Percentiles rank a stretch among this genome's conserved stretches.
phyloP scores from a whole-genome alignment of 2,329 filamentous ascomycete species.

The Metarhizium sp. region DNA sequence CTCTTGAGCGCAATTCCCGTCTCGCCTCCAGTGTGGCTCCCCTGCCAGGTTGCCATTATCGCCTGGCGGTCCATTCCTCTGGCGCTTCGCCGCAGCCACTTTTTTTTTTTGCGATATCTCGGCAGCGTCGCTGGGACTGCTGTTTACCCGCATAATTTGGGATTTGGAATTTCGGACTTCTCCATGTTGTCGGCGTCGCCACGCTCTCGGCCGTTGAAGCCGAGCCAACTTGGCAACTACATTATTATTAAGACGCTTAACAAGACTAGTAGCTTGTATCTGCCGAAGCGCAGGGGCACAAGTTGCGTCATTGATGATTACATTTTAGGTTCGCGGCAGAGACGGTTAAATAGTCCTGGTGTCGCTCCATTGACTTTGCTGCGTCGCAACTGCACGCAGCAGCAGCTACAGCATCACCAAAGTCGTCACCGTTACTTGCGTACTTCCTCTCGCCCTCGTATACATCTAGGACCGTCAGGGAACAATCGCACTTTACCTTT shows the following conservation, averaged over 20 bases:
- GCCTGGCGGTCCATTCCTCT: too few species aligned
- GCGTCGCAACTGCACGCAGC: background rate
- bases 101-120: too few species aligned
- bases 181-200: background rate
- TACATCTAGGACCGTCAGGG: background rate
- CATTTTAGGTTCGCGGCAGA: background rate
- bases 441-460: background rate
- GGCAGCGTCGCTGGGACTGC: background rate
- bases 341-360: background rate
- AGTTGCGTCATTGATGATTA: slow-evolving; percentile 4
- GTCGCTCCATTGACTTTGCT: background rate
- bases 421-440: background rate
- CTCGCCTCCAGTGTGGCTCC: too few species aligned
- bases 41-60: too few species aligned
- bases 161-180: background rate
- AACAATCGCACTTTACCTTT: slow-evolving; percentile 6
- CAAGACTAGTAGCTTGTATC: background rate
- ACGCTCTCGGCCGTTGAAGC: background rate
- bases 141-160: background rate
- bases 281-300: background rate
- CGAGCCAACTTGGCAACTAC: background rate
- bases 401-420: background rate
- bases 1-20: too few species aligned
- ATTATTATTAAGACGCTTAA: background rate
- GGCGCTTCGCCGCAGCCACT: too few species aligned